A percentile compares a stretch with the other conserved stretches of the same genome.
Conservation (phyloP, 208 protist genomes). For the Trypanosoma lewisi region DNA sequence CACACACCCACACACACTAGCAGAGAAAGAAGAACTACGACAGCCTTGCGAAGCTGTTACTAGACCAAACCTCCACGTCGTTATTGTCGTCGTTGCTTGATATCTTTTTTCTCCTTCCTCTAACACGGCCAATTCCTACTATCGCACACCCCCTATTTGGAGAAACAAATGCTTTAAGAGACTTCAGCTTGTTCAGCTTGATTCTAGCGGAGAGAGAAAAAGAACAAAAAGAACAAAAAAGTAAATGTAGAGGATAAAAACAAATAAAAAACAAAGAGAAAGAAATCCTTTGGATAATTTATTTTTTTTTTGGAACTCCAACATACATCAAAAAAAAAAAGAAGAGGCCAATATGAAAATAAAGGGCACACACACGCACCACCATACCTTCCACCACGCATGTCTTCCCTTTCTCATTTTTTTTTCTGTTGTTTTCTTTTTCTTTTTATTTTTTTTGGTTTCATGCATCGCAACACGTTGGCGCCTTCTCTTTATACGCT, state of each 20-base stretch:
- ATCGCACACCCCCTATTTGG: background rate
- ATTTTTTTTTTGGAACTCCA: background rate
- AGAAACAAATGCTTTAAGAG: background rate
- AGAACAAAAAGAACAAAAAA: background rate
- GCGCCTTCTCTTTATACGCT: background rate
- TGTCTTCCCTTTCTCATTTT: background rate
- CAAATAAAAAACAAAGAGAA: background rate
- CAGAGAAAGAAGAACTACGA: no score
- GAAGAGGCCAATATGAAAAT: background rate
- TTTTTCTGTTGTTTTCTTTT: constrained; percentile 2
- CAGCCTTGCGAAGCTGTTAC: background rate
- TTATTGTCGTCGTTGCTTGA: background rate
- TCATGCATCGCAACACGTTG: background rate
- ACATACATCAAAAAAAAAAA: background rate
- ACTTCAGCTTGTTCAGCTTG: background rate
- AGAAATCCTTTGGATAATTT: background rate
- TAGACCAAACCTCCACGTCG: background rate
- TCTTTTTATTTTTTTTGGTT: constrained; percentile 14
- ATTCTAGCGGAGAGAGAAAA: background rate
- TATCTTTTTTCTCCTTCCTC: background rate
- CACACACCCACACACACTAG: no score
- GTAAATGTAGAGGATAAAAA: background rate
- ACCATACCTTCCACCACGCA: background rate
- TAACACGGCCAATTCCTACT: background rate
- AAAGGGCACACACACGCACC: background rate